Conservation (phyloP, 1,139 yeast species). For the Diutina neorugosa region DNA sequence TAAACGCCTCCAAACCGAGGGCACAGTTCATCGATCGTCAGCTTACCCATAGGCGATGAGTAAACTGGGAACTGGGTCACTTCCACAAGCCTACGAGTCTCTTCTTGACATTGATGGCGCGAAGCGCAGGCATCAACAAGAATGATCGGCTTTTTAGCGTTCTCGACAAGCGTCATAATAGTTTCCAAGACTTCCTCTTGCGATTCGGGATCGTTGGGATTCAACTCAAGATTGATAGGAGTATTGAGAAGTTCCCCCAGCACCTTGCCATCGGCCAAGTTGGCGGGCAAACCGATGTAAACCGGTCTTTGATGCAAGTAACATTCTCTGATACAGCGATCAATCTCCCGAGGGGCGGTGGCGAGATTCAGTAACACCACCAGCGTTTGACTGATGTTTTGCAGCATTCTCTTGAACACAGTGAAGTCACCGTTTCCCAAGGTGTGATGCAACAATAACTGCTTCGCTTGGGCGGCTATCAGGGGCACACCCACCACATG, state of each 20-base stretch:
- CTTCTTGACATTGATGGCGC: constrained; percentile 57
- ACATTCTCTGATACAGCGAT: constrained; percentile 64
- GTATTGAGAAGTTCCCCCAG: constrained; percentile 43
- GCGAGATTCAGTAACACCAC: constrained; percentile 49
- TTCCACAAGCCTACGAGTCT: constrained; percentile 51
- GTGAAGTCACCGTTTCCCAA: constrained; percentile 71
- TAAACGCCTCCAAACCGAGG: constrained; percentile 79
- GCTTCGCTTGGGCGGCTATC: constrained; percentile 50
- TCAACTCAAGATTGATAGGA: constrained; percentile 52
- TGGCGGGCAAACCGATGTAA: constrained; percentile 73
- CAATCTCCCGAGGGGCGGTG: constrained; percentile 58
- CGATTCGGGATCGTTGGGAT: constrained; percentile 55
- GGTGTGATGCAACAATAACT: constrained; percentile 44
- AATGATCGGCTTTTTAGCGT: constrained; percentile 58
- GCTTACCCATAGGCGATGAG: constrained; percentile 89
- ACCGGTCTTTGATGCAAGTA: constrained; percentile 70
- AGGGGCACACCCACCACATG: constrained; percentile 51
- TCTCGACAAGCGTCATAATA: constrained; percentile 38
- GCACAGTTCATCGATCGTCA: constrained; percentile 61
- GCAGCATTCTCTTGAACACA: constrained; percentile 40
- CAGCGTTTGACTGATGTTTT: constrained; percentile 54
- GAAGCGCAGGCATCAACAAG: constrained; percentile 83
- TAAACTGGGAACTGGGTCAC: constrained; percentile 71
- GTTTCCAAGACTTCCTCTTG: constrained; percentile 60
- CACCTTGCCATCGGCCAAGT: constrained; percentile 56